These are phyloP conservation scores for Penicillium sp. DNA, from an alignment of 2,329 filamentous ascomycete species.

Conservation along the genomic window DNA sequence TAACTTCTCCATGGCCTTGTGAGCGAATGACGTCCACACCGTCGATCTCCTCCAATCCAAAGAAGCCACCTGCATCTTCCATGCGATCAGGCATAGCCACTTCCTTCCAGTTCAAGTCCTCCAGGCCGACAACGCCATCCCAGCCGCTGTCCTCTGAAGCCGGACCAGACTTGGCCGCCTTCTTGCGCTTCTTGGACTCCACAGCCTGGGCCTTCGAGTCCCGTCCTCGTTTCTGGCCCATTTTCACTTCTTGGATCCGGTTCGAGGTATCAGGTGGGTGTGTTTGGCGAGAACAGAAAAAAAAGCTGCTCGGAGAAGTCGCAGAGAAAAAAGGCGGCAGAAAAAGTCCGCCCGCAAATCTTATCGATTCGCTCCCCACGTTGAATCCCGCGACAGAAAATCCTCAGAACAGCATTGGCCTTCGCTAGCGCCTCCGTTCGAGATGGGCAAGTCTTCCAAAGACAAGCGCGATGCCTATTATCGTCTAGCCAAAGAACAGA, in stretches of 20 bases:
- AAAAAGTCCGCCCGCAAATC: conserved; percentile 32
- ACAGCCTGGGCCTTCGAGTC: conserved; percentile 29
- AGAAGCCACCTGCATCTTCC: conserved; percentile 91
- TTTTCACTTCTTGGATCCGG: conserved; percentile 12
- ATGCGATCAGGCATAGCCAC: conserved; percentile 71
- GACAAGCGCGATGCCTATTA: conserved; percentile 99
- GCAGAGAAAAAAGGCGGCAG: conserved; percentile 39
- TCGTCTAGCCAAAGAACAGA: conserved; percentile 95
- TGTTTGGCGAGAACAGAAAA: conserved; percentile 7
- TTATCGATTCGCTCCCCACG: conserved; percentile 36
- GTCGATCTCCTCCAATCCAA: conserved; percentile 85
- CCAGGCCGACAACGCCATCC: conserved; percentile 39
- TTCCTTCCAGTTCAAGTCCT: conserved; percentile 61
- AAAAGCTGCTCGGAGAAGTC: conserved; percentile 16
- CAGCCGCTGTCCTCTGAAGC: conserved; percentile 19
- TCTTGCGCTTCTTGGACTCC: conserved; percentile 39
- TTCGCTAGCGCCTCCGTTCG: neutral
- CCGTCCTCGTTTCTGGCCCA: conserved; percentile 39
- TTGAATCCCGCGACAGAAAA: conserved; percentile 17
- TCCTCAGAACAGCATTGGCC: conserved; percentile 1
- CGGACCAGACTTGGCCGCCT: conserved; percentile 19
- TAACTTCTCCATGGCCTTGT: conserved; percentile 52
- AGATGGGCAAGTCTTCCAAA: conserved; percentile 96
- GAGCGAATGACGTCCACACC: conserved; percentile 78
- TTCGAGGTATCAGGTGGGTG: neutral